Conservation (phyloP, 352 stramenopile genomes). For the Pythium vanterpoolii region DNA sequence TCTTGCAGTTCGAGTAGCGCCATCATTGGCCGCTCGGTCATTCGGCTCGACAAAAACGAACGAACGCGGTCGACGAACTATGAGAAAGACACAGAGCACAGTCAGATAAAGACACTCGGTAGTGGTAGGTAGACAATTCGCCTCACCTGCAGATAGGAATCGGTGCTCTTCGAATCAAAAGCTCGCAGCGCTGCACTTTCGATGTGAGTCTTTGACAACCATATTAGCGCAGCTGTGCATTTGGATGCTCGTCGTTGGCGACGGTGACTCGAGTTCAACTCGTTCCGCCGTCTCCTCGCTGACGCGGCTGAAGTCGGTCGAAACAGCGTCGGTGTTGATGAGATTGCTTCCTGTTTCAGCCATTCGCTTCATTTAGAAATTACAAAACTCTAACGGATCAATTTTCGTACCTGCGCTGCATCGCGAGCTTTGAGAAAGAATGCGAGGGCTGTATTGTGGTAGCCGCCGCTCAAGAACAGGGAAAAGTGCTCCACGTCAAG, state of each 20-base stretch:
- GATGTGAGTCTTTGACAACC: constrained; percentile 51
- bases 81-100: not conserved
- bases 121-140: not conserved
- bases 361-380: constrained; percentile 4
- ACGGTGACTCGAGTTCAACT: not conserved
- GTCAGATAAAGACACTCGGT: not conserved
- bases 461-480: constrained; percentile 51
- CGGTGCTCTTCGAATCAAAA: constrained; percentile 47
- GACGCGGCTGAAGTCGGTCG: constrained; percentile 15
- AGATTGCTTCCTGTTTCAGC: not conserved
- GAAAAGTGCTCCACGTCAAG: constrained; percentile 62
- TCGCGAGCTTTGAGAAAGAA: constrained; percentile 60
- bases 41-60: constrained; percentile 4
- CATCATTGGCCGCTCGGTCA: not conserved
- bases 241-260: not conserved
- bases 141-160: constrained; percentile 43
- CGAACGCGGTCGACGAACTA: constrained; percentile 22
- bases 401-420: constrained; percentile 31
- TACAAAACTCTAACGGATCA: not conserved
- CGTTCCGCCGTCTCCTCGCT: constrained; percentile 3
- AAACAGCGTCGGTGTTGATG: not conserved
- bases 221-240: constrained; percentile 10
- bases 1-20: constrained; percentile 17
- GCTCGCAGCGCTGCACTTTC: constrained; percentile 37
- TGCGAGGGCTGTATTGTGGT: constrained; percentile 34